A percentile compares a stretch with the other conserved stretches of the same genome.
Evolutionary conservation across 1,284 basidiomycete species (phyloP).

Genomic region (Ganoderma lucidum): DNA sequence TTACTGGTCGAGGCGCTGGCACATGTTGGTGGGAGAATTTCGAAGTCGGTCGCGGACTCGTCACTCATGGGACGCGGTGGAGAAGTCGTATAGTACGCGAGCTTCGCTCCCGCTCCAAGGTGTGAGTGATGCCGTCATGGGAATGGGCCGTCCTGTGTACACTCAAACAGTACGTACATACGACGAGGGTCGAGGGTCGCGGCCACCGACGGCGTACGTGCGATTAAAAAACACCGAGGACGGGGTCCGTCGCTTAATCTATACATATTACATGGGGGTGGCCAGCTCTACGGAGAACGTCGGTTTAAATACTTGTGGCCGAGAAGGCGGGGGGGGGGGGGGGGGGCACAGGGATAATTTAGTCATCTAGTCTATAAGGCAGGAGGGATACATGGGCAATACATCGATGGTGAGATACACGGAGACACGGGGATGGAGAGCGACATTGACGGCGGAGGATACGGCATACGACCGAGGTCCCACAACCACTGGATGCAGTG

Average conservation of each 20-base stretch:
- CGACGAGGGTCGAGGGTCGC: background rate
- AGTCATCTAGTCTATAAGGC: background rate
- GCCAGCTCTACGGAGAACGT: background rate
- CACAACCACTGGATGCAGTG: background rate
- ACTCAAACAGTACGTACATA: background rate
- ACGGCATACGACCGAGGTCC: background rate
- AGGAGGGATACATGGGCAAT: constrained; percentile 2
- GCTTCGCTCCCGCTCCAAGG: background rate
- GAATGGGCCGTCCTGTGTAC: background rate
- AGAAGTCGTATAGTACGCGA: background rate
- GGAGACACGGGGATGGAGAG: background rate
- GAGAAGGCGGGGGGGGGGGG: background rate
- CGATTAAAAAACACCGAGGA: background rate
- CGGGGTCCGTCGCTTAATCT: constrained; percentile 3
- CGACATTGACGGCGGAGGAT: background rate
- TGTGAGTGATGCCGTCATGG: background rate
- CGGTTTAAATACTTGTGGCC: background rate
- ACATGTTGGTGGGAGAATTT: background rate
- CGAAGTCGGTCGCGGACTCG: background rate
- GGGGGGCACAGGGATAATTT: background rate
- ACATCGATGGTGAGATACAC: background rate
- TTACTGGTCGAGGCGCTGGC: background rate
- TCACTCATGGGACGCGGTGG: background rate
- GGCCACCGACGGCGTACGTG: background rate
- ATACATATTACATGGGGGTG: background rate